A percentile compares a stretch with the other conserved stretches of the same genome.
Conservation (phyloP, 257 asterid species). For the Nicotiana undulata region DNA sequence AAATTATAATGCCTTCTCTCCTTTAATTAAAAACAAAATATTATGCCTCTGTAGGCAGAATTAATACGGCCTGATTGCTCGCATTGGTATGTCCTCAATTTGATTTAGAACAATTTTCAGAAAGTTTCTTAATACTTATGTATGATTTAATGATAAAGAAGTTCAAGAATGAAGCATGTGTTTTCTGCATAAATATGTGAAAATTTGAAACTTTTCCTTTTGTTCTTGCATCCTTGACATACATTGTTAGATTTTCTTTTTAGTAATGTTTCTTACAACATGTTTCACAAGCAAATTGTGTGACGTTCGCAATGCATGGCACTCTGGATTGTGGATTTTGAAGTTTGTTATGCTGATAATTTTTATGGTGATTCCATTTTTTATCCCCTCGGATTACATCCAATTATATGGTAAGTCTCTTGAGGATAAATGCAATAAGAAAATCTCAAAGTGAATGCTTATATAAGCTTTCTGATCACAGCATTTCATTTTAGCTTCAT, state of each 20-base stretch:
- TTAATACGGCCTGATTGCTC: too few relatives aligned
- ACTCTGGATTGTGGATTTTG: constrained; percentile 76
- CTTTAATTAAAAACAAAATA: too few relatives aligned
- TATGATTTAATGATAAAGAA: too few relatives aligned
- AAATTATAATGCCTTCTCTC: too few relatives aligned
- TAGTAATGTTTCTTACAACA: constrained; percentile 60
- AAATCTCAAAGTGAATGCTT: neutral
- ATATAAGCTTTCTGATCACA: neutral
- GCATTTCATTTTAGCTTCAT: neutral
- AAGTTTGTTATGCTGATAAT: constrained; percentile 44
- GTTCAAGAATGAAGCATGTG: neutral
- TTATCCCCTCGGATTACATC: constrained; percentile 60
- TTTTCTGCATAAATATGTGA: neutral
- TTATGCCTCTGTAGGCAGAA: too few relatives aligned
- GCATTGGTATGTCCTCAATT: too few relatives aligned
- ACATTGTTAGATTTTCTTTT: constrained; percentile 56
- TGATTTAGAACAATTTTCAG: too few relatives aligned
- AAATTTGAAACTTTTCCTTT: neutral
- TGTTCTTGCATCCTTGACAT: constrained; percentile 37
- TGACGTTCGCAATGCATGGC: constrained; percentile 61
- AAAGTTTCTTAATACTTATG: too few relatives aligned
- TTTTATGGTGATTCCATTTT: constrained; percentile 59
- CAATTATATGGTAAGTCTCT: constrained; percentile 62
- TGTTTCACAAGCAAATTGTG: constrained; percentile 43
- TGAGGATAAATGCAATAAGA: neutral